Base-by-base conservation (phyloP, 139 green algal genomes). In the Trebouxia sp. region DNA sequence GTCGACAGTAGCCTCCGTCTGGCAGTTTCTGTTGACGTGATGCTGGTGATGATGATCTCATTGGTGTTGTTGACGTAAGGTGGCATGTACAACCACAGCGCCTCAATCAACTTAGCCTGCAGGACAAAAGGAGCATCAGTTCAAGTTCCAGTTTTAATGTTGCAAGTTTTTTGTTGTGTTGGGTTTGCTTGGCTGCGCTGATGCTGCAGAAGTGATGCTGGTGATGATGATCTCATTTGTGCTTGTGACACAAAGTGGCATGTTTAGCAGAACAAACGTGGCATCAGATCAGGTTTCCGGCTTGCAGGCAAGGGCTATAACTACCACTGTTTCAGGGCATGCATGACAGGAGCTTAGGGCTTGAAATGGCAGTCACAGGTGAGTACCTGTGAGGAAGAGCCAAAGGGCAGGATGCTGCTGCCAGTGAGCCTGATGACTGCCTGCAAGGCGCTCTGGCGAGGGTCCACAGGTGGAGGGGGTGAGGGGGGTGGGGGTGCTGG, bases 341-440 rank as follows among this genome's bases (percentile, higher is more conserved):
- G n/a, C n/a, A n/a, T n/a, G n/a, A n/a, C n/a, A n/a, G n/a, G n/a
- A n/a, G n/a, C n/a, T n/a, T n/a, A n/a, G n/a, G n/a, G n/a, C n/a
- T n/a, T n/a, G n/a, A n/a, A n/a, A n/a, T n/a, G n/a, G n/a, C n/a
- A n/a, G n/a, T n/a, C n/a, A n/a, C n/a, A n/a, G n/a, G n/a, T n/a
- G n/a, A n/a, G n/a, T 10, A 72, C 62, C 62, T 72, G 62, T 72
- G 62, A 39, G 20, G 62, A 14, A 15, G 62, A 35, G 20, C 32
- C 62, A 72, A 72, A 45, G 32, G 62, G 62, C 3, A 72, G 62
- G 43, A 72, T 72, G 62, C 32, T 72, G 35, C 43, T 6, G 5
- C 62, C 62, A 45, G 37, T 45, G 4, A 72, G 62, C 35, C 62
- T 72, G 62, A 72, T 72, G 62, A 72, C 62, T 42, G 62, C 62